These are phyloP conservation scores for Breviolum minutum DNA, from an alignment of 73 alveolate genomes.

Conservation along the genomic window DNA sequence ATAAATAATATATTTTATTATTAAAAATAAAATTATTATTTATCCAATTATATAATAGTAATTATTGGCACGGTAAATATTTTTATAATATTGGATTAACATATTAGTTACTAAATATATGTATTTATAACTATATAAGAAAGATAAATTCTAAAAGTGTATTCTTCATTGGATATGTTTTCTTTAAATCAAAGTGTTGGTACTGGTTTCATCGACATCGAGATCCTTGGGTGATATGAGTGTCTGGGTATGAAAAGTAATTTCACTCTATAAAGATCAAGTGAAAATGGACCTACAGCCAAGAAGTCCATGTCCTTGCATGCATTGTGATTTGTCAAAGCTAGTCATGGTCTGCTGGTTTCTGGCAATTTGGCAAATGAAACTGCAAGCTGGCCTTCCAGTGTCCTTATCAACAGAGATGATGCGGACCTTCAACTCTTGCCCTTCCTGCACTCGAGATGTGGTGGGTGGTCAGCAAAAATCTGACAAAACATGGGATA, in stretches of 20 bases:
- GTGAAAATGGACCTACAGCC: too few relatives aligned
- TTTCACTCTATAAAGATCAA: too few relatives aligned
- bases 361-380: too few relatives aligned
- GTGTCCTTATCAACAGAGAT: slow-evolving; percentile 47
- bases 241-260: too few relatives aligned
- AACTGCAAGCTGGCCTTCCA: background rate
- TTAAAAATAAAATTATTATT: background rate
- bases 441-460: slow-evolving; percentile 57
- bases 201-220: slow-evolving; percentile 63
- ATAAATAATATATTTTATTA: background rate
- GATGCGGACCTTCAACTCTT: slow-evolving; percentile 65
- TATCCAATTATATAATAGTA: background rate
- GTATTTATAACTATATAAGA: too few relatives aligned
- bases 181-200: background rate
- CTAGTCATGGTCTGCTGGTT: too few relatives aligned
- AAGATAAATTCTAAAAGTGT: background rate
- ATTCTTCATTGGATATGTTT: background rate
- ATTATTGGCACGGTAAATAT: background rate
- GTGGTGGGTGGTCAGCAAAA: too few relatives aligned
- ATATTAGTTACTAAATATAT: background rate
- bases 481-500: too few relatives aligned
- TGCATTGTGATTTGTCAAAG: too few relatives aligned
- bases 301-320: too few relatives aligned
- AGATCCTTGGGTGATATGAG: slow-evolving; percentile 16
- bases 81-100: background rate